A percentile compares a stretch with the other conserved stretches of the same genome.
Conservation (phyloP, 163 green algal species). For the Scenedesmus sp. region DNA sequence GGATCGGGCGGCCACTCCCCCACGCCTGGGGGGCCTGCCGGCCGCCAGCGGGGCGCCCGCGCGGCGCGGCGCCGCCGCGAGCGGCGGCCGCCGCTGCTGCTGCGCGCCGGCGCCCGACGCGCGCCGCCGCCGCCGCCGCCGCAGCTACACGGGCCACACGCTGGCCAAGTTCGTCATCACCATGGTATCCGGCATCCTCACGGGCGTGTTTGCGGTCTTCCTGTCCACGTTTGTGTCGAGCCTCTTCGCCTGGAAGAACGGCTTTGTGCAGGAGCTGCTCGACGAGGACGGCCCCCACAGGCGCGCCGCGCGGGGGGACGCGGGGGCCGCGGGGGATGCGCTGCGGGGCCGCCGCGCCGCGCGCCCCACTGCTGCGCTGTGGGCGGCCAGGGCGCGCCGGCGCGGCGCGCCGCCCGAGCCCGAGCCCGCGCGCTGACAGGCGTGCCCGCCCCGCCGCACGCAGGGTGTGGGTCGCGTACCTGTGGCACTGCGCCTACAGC, state of each 20-base stretch:
- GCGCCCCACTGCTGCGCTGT: neutral
- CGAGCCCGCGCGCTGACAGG: no score
- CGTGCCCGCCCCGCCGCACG: no score
- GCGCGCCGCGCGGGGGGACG: no score
- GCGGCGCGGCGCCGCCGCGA: no score
- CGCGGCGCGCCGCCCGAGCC: no score
- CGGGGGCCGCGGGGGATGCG: no score
- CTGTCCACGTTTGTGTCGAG: slow-evolving; percentile 49
- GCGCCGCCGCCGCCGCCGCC: neutral
- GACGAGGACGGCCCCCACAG: slow-evolving; percentile 21
- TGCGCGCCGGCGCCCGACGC: no score
- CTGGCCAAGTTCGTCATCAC: slow-evolving; percentile 80
- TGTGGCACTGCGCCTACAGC: slow-evolving; percentile 57
- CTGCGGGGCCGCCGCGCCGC: neutral
- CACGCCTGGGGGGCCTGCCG: no score
- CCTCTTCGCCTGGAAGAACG: slow-evolving; percentile 61
- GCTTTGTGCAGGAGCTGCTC: slow-evolving; percentile 38
- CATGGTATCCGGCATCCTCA: slow-evolving; percentile 71
- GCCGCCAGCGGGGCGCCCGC: no score
- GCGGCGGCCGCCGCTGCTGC: no score
- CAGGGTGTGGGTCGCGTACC: slow-evolving; percentile 43
- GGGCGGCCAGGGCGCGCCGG: neutral
- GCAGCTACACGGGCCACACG: slow-evolving; percentile 83
- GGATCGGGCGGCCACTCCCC: no score
- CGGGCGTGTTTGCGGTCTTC: slow-evolving; percentile 66